Evolutionary conservation across 2,329 filamentous ascomycete genomes (phyloP).

Genomic region (Iodosphaeria phyllophila): DNA sequence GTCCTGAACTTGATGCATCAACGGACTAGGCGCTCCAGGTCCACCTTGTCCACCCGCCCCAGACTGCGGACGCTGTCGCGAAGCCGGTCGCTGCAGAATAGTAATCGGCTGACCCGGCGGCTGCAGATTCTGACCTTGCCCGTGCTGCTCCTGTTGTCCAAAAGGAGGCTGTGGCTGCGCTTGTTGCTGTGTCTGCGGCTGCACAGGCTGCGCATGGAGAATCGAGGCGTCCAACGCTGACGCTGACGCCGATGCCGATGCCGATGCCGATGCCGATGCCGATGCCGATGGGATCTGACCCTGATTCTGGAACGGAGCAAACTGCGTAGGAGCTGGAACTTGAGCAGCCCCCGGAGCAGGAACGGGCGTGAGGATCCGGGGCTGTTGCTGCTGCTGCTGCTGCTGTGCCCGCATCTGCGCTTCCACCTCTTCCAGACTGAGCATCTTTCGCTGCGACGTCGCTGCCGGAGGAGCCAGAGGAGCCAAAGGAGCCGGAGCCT

Average conservation of each 20-base stretch:
- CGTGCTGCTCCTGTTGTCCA: too few relatives aligned
- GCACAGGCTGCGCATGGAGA: constrained; percentile 6
- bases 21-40: constrained; percentile 13
- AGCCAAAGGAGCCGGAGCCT: constrained; percentile 1
- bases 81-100: constrained; percentile 35
- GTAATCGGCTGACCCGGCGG: constrained; percentile 30
- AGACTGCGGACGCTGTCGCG: constrained; percentile 18
- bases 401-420: constrained; percentile 64
- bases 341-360: too few relatives aligned
- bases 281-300: too few relatives aligned
- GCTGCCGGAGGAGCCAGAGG: neutral
- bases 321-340: too few relatives aligned
- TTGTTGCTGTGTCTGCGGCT: constrained; percentile 10
- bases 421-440: constrained; percentile 95
- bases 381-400: constrained; percentile 8
- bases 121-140: constrained; percentile 8
- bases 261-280: too few relatives aligned
- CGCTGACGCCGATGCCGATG: too few relatives aligned
- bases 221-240: too few relatives aligned
- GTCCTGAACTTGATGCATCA: constrained; percentile 17
- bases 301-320: too few relatives aligned
- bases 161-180: constrained; percentile 12
- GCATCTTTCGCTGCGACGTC: constrained; percentile 44
- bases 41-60: too few relatives aligned
- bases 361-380: constrained; percentile 10